phyloP scores from a whole-genome alignment of 2,329 filamentous ascomycete species.

The Phaeosphaeriaceae sp. region DNA sequence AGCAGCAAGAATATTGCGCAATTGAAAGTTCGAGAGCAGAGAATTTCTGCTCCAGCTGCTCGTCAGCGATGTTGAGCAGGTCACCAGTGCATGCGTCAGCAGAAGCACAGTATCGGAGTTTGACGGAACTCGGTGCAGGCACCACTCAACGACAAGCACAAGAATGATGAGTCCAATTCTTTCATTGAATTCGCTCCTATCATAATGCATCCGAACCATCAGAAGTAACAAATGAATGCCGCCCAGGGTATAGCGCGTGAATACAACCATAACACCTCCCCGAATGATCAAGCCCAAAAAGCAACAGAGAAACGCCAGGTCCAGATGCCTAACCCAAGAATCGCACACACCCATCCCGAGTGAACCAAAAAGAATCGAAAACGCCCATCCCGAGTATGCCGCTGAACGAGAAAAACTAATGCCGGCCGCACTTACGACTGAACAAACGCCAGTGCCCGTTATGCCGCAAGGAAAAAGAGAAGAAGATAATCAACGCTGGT shows the following conservation, averaged over 20 bases:
- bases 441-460: background rate
- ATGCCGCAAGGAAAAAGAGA: background rate
- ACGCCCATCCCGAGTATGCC: background rate
- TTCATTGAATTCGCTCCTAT: background rate
- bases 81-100: no score
- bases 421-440: background rate
- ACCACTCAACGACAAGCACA: background rate
- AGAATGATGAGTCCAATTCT: background rate
- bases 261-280: background rate
- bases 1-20: no score
- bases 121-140: background rate
- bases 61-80: no score
- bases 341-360: background rate
- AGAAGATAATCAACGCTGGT: background rate
- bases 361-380: background rate
- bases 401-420: background rate
- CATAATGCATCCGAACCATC: background rate
- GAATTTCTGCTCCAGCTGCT: no score
- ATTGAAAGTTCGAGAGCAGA: no score
- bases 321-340: background rate
- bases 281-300: background rate
- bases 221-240: conserved; percentile 2
- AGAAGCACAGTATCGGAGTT: background rate
- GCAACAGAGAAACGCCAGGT: background rate
- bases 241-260: conserved; percentile 5